Evolutionary conservation across 2,329 filamentous ascomycete genomes (phyloP), one percentile per base, ranked within the genome.

Genomic region (Peltaster fructicola): DNA sequence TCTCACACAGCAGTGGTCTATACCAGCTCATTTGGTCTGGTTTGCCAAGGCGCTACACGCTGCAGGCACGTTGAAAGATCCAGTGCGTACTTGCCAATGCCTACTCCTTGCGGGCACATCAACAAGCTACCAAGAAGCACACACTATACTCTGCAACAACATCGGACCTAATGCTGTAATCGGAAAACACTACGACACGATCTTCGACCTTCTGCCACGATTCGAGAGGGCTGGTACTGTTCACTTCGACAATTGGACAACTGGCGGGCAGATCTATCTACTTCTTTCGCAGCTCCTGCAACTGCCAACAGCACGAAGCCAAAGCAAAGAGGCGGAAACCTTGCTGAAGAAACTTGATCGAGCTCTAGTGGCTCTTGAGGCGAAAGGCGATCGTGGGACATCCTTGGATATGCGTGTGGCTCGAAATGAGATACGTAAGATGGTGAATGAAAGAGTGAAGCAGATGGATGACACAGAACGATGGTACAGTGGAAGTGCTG

Each of bases 221-320:
- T 92, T 98, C 42, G 50, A 57, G 5, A 54, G 71, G 25, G 61
- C 60, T 2, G 68, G 64, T 22, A 38, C 29, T 22, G 32, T 30
- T 13, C 30, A 24, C 17, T 37, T 91, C 15, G 52, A 63, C 7
- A 72, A 74, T 26, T 93, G 88, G 88, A 57, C 69, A 7, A 53
- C 68, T 10, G 84, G 82, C 14, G 85, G 81, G 4, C 71, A 75
- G 36, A 68, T 95, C 13, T 95, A 92, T n/a, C n/a, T n/a, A n/a
- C n/a, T n/a, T n/a, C n/a, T n/a, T n/a, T n/a, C 17, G 11, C 14
- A 9, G 22, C 15, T 15, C 17, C 17, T 14, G 22, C 15, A 8
- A 15, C 12, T 5, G 22, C 22, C n/a, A 24, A 5, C 12, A 12
- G 15, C 12, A 24, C 9, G 9, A 8, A 5, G n/a, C 10, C 12